These are phyloP conservation scores for Cochlearia excelsa DNA, from an alignment of 345 rosid species.

Conservation along the genomic window DNA sequence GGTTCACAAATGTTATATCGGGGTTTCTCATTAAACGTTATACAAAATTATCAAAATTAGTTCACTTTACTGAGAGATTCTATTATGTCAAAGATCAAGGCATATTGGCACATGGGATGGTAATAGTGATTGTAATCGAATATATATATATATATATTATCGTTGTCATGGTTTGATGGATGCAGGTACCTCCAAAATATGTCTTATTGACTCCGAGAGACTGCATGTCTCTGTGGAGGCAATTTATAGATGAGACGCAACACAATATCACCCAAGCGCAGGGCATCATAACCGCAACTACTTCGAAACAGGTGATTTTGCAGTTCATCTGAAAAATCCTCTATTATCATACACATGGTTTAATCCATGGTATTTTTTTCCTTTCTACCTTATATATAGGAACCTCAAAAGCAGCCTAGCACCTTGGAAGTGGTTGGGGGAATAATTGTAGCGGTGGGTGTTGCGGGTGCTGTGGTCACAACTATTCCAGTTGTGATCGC, in stretches of 20 bases:
- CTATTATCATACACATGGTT: not conserved
- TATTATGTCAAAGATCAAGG: no score
- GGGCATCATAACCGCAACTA: constrained; percentile 19
- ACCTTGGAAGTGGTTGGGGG: no score
- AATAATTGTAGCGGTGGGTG: no score
- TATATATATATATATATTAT: not conserved
- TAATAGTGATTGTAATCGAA: not conserved
- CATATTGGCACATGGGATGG: not conserved
- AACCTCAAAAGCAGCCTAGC: no score
- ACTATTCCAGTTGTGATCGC: no score
- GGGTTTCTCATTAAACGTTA: no score
- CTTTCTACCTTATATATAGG: no score
- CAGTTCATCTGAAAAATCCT: not conserved
- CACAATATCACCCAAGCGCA: constrained; percentile 58
- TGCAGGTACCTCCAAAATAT: constrained; percentile 54
- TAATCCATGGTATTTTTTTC: no score
- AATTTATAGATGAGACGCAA: constrained; percentile 69
- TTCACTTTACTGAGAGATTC: no score
- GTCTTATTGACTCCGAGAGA: constrained; percentile 64
- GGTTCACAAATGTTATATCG: not conserved
- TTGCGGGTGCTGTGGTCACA: no score
- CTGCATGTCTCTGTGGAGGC: constrained; percentile 82
- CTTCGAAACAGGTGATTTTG: constrained; percentile 59
- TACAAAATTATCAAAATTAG: no score
- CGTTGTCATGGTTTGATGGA: constrained; percentile 6